Evolutionary conservation across 495 filamentous ascomycete species (phyloP), one percentile per base, ranked within the genome.

Genomic region (Cercophora newfieldiana): DNA sequence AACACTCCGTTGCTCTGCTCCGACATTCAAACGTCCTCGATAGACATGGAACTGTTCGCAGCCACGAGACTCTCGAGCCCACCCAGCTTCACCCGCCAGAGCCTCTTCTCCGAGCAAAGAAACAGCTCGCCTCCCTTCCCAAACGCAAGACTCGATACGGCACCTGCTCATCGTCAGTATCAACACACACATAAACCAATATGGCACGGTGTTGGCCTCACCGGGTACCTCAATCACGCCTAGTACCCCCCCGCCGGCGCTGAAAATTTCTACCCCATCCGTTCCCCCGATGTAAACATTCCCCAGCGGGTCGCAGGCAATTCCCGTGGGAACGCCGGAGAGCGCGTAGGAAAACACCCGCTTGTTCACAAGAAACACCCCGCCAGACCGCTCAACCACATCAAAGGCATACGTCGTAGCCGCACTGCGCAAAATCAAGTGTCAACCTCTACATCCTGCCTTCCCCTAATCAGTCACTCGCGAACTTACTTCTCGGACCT

Each of bases 301-400:
- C 0, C 80, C 80, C 0, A 64, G 47, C 4, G 68, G 53, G 53
- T 84, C 81, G 37, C 79, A 83, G 54, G 74, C 74, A 55, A 86
- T 77, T 3, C 66, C 69, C 61, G 79, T 77, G 0, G 86, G 84
- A 0, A 79, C 79, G 0, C 83, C 80, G 0, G 56, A 64, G 50
- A 80, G 76, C 1, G 77, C 76, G 61, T 81, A 81, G 0, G 84
- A 80, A 68, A 87, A 87, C 0, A 86, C 67, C 0, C 83, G 79
- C 19, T 77, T 78, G 60, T 86, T 85, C 0, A 68, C 74, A 5
- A 87, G 74, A 55, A 83, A 82, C 0, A 77, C 76, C 19, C 66
- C 61, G 14, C 56, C 66, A 5, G 7, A 51, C 37, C 63, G 68
- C 24, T 49, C 33, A 1, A 66, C 22, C n/a, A 78, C 63, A 49